A percentile compares a stretch with the other conserved stretches of the same genome.
Evolutionary conservation across 2,329 filamentous ascomycete species (phyloP).

Genomic region (Paramyrothecium roridum): DNA sequence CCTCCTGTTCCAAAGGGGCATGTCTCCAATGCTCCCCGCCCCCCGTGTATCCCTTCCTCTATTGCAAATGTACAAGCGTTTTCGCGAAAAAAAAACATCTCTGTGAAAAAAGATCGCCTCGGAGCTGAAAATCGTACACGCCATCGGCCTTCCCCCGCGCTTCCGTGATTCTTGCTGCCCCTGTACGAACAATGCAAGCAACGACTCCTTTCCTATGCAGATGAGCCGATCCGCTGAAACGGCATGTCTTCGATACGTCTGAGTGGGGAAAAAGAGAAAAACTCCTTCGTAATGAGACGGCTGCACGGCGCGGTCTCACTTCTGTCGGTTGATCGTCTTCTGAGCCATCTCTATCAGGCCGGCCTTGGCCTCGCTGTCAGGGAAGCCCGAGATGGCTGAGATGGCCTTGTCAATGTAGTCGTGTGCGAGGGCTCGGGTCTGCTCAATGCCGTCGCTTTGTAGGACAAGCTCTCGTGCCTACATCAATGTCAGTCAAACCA

Average conservation of each 20-base stretch:
- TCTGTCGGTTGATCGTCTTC: constrained; percentile 85
- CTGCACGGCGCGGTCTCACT: constrained; percentile 47
- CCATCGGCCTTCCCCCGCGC: too few species aligned
- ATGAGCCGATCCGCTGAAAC: too few species aligned
- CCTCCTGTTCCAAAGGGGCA: too few species aligned
- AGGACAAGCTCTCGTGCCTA: constrained; percentile 86
- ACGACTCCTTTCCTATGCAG: too few species aligned
- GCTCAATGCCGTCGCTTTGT: constrained; percentile 81
- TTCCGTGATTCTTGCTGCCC: too few species aligned
- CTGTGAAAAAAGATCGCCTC: too few species aligned
- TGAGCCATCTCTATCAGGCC: constrained; percentile 91
- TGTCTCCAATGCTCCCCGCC: too few species aligned
- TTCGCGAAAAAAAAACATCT: too few species aligned
- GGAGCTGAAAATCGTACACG: too few species aligned
- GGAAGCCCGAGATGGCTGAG: constrained; percentile 77
- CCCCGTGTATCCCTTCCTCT: too few species aligned
- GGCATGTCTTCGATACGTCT: background rate
- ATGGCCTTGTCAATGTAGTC: constrained; percentile 89
- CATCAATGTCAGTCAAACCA: constrained; percentile 2
- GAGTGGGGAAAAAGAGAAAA: background rate
- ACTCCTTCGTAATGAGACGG: background rate
- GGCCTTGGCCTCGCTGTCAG: constrained; percentile 90
- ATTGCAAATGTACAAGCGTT: too few species aligned
- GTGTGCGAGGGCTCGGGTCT: constrained; percentile 85
- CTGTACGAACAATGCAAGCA: too few species aligned